Evolutionary conservation across 495 filamentous ascomycete species (phyloP), one percentile per base, ranked within the genome.

Genomic region (Penicillium coprophilum): DNA sequence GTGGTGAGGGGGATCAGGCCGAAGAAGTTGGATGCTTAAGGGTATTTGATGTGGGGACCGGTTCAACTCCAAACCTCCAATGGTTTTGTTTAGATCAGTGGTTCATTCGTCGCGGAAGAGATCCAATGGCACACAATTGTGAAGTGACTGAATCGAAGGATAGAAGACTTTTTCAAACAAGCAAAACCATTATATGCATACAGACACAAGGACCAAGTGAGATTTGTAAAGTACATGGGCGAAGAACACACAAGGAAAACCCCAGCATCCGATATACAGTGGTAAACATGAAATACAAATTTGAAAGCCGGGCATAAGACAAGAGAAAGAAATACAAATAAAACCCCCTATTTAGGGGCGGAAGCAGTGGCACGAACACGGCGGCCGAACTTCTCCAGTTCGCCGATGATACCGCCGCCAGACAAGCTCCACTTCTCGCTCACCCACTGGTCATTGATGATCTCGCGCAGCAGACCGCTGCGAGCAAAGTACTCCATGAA

Each of bases 401-500:
- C 91, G 20, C 89, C 91, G 46, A 96, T 77, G 49, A 92, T 77
- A n/a, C 92, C 92, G 56, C 82, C 81, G 19, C 91, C 90, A 56
- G 87, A 84, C 63, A 97, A 58, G 50, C 83, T 86, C 89, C 90
- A 96, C 76, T 88, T 90, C 80, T 96, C 91, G 38, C 80, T 78
- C 28, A 97, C 90, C 58, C 80, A 82, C 59, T 75, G 73, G 67
- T 93, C 87, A 61, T 87, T 87, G 40, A 96, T 78, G 43, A 70
- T 74, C 53, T 81, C 70, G 50, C 88, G 82, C 65, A 95, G 68
- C 62, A 97, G 75, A 17, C 94, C 94, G 70, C 91, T 96, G 23
- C 78, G 82, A 4, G 90, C 92, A 74, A 91, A 97, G 73, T 97
- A 97, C 78, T 97, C 94, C 84, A 97, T 84, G 60, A 94, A 76